These are phyloP conservation scores for Yamadazyma sp. DNA, from an alignment of 1,139 yeast species.

Conservation along the genomic window DNA sequence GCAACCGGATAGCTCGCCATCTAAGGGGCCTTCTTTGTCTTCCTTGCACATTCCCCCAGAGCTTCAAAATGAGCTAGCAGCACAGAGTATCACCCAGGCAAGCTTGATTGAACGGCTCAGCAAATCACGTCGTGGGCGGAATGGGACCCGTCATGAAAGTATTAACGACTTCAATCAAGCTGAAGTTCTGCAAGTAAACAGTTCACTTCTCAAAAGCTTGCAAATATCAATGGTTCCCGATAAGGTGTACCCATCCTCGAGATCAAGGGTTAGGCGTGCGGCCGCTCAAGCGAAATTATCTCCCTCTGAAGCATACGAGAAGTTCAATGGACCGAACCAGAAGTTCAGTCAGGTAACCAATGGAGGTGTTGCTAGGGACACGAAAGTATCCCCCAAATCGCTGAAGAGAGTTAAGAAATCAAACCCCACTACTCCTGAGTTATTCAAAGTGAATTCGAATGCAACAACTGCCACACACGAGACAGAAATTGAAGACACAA, in stretches of 20 bases:
- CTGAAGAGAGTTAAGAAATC: too few species aligned
- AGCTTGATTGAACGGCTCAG: too few species aligned
- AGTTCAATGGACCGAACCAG: background rate
- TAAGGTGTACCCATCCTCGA: conserved; percentile 13
- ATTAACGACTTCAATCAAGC: background rate
- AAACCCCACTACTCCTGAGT: too few species aligned
- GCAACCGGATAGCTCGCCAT: conserved; percentile 9
- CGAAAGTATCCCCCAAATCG: too few species aligned
- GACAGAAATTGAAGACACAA: too few species aligned
- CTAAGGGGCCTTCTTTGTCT: background rate
- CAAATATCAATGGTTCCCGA: conserved; percentile 15
- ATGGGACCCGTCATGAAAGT: too few species aligned
- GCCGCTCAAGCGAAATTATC: background rate
- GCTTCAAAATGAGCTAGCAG: background rate
- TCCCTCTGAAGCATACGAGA: background rate
- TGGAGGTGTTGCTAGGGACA: too few species aligned
- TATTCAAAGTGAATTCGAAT: too few species aligned
- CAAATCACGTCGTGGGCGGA: too few species aligned
- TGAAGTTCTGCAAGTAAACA: background rate
- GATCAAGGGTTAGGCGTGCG: background rate
- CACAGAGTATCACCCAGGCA: conserved; percentile 11
- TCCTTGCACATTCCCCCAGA: background rate
- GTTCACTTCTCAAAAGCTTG: conserved; percentile 7
- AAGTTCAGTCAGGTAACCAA: too few species aligned
- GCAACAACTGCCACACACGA: too few species aligned